Conservation (phyloP, 768 basidiomycete species). For the Fistulinella prunicolor region DNA sequence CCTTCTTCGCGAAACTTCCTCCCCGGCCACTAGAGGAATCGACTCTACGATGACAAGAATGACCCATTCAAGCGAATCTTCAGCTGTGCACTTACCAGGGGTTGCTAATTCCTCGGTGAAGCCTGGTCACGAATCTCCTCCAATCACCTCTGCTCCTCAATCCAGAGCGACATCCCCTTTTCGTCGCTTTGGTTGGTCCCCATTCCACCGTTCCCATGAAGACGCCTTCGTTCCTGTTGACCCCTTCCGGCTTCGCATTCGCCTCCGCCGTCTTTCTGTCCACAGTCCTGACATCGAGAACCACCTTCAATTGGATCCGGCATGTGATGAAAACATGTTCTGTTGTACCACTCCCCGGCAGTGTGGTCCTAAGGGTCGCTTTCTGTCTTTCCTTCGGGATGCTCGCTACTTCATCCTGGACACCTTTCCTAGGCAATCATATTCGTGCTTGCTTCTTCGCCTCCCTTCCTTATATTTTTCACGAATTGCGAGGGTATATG, state of each 20-base stretch:
- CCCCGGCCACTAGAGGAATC: slow-evolving; percentile 6
- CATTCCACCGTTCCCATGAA: slow-evolving; percentile 49
- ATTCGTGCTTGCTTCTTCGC: slow-evolving; percentile 52
- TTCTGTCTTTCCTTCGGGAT: slow-evolving; percentile 18
- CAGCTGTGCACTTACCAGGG: slow-evolving; percentile 8
- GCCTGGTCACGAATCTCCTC: slow-evolving; percentile 27
- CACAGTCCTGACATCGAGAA: slow-evolving; percentile 21
- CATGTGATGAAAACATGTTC: slow-evolving; percentile 20
- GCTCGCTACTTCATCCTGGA: slow-evolving; percentile 31
- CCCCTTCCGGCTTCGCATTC: slow-evolving; percentile 42
- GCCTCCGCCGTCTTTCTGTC: slow-evolving; percentile 20
- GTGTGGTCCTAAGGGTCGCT: slow-evolving; percentile 12
- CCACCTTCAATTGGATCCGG: slow-evolving; percentile 15
- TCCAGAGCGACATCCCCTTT: slow-evolving; percentile 55
- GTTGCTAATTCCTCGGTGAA: slow-evolving; percentile 13
- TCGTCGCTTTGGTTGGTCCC: slow-evolving; percentile 53
- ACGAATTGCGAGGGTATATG: slow-evolving; percentile 71
- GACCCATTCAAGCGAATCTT: slow-evolving; percentile 10
- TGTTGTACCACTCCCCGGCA: slow-evolving; percentile 21
- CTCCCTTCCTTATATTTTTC: slow-evolving; percentile 81
- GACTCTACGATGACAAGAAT: slow-evolving; percentile 10
- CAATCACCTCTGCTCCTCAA: slow-evolving; percentile 31
- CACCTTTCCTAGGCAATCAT: slow-evolving; percentile 41
- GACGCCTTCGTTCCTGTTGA: slow-evolving; percentile 57
- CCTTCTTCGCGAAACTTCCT: slow-evolving; percentile 17